phyloP scores from a whole-genome alignment of 2,329 filamentous ascomycete genomes.

The Fusarium zealandicum region DNA sequence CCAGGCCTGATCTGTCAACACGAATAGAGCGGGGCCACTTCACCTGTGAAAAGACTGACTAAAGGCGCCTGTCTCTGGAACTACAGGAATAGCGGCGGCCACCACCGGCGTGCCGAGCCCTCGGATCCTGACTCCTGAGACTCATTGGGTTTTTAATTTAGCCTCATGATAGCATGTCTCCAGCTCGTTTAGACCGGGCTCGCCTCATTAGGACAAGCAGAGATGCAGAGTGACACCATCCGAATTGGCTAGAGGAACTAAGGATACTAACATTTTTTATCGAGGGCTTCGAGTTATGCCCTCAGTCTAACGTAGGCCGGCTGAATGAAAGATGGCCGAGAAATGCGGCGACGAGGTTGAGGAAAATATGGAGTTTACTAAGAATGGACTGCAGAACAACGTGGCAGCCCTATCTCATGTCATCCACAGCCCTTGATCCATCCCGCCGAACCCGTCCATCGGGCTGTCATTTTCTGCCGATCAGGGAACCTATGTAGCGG shows the following conservation, averaged over 20 bases:
- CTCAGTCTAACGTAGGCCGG: too few relatives aligned
- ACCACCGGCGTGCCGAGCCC: neutral
- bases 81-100: conserved; percentile 20
- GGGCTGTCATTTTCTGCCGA: conserved; percentile 12
- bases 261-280: too few relatives aligned
- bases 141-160: conserved; percentile 23
- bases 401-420: conserved; percentile 12
- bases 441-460: neutral
- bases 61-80: conserved; percentile 19
- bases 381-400: conserved; percentile 11
- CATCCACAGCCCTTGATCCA: conserved; percentile 1
- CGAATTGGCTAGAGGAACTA: too few relatives aligned
- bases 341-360: too few relatives aligned
- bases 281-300: too few relatives aligned
- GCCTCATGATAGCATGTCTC: conserved; percentile 13
- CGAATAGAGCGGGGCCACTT: conserved; percentile 27
- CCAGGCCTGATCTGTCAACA: conserved; percentile 16
- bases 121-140: neutral
- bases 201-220: neutral
- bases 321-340: conserved; percentile 13
- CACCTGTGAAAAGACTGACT: conserved; percentile 9
- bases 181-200: conserved; percentile 20
- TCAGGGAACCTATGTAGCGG: conserved; percentile 4
- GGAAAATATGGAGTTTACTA: neutral
- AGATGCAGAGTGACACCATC: too few relatives aligned